phyloP scores from a whole-genome alignment of 2,329 filamentous ascomycete genomes.

The Tolypocladium pustulatum region DNA sequence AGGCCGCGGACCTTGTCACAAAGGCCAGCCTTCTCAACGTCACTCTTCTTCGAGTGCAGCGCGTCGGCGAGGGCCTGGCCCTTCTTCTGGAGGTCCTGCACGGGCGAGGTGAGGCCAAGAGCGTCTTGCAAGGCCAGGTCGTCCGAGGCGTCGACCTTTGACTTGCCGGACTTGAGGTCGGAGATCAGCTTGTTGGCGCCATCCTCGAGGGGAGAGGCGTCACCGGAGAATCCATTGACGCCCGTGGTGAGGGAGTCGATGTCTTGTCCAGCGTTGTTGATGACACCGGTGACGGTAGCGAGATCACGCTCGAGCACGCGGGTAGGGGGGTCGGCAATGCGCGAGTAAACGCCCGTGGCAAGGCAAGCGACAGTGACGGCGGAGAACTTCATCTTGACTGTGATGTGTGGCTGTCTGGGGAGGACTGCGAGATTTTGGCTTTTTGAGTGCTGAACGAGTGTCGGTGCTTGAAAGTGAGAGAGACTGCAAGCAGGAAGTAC shows the following conservation, averaged over 20 bases:
- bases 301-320: slow-evolving; percentile 7
- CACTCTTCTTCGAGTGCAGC: slow-evolving; percentile 16
- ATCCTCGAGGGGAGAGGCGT: slow-evolving; percentile 8
- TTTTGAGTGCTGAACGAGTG: slow-evolving; percentile 5
- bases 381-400: slow-evolving; percentile 10
- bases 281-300: slow-evolving; percentile 4
- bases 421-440: neutral
- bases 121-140: slow-evolving; percentile 7
- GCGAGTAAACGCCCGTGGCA: slow-evolving; percentile 6
- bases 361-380: slow-evolving; percentile 5
- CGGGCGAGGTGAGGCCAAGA: slow-evolving; percentile 7
- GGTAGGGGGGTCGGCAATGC: neutral
- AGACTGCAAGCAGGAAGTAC: neutral
- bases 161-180: slow-evolving; percentile 8
- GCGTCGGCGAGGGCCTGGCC: slow-evolving; percentile 12
- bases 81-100: slow-evolving; percentile 13
- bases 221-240: slow-evolving; percentile 12
- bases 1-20: slow-evolving; percentile 15
- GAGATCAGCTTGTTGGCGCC: slow-evolving; percentile 11
- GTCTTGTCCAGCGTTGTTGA: slow-evolving; percentile 2
- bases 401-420: neutral
- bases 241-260: slow-evolving; percentile 12
- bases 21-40: slow-evolving; percentile 15
- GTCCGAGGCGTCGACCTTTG: slow-evolving; percentile 6
- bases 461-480: neutral